These are phyloP conservation scores for Rhodosporidiobolus odoratus DNA, from an alignment of 768 basidiomycete species.

Conservation along the genomic window DNA sequence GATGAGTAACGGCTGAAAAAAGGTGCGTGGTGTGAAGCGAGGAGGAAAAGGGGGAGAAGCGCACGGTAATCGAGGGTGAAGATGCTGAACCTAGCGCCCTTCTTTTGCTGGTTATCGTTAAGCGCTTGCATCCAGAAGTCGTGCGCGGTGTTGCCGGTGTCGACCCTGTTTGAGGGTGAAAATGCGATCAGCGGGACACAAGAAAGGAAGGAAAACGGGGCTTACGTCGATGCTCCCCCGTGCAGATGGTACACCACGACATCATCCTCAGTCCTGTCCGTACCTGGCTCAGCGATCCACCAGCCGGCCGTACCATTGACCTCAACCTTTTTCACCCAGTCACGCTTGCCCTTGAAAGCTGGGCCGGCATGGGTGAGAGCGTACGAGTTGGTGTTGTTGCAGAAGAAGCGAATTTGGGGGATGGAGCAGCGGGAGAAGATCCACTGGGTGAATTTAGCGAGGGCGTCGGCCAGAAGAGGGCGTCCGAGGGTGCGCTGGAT, in stretches of 20 bases:
- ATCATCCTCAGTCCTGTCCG: slow-evolving; percentile 17
- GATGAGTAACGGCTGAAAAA: not conserved
- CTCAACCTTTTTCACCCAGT: slow-evolving; percentile 15
- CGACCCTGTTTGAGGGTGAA: not conserved
- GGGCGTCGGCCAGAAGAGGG: not conserved
- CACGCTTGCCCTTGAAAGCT: not conserved
- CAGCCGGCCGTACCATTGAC: slow-evolving; percentile 16
- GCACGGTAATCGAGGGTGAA: not conserved
- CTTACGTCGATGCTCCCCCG: slow-evolving; percentile 5
- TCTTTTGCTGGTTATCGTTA: not conserved
- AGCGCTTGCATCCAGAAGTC: not conserved
- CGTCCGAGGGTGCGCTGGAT: not conserved
- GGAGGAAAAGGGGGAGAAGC: not conserved
- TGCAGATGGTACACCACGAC: slow-evolving; percentile 28
- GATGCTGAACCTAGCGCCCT: not conserved
- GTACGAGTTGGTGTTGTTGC: slow-evolving; percentile 13
- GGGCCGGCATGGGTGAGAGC: not conserved
- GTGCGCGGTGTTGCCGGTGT: slow-evolving; percentile 13
- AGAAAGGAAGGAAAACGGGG: not conserved
- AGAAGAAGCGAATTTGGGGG: slow-evolving; percentile 19
- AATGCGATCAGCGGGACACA: not conserved
- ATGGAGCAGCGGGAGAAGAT: not conserved
- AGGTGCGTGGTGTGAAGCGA: not conserved
- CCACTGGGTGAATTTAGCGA: slow-evolving; percentile 16
- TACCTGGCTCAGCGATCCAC: slow-evolving; percentile 28